Evolutionary conservation across 495 filamentous ascomycete species (phyloP).

Genomic region (Cenococcum geophilum): DNA sequence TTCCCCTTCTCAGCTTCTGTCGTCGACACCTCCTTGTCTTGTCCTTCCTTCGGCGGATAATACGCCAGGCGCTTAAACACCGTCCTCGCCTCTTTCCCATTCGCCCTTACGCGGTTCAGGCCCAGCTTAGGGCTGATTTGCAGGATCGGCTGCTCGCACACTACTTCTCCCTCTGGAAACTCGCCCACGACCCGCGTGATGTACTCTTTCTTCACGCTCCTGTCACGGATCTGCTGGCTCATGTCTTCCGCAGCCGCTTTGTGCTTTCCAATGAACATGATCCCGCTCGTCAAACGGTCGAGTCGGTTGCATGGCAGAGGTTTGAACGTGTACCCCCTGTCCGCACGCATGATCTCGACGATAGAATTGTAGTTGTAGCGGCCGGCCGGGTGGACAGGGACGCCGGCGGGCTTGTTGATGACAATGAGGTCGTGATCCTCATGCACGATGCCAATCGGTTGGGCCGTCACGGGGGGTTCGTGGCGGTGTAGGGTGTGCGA

Average conservation of each 20-base stretch:
- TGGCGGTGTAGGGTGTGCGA: slow-evolving; percentile 93
- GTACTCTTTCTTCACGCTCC: slow-evolving; percentile 89
- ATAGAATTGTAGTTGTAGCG: slow-evolving; percentile 93
- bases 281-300: slow-evolving; percentile 87
- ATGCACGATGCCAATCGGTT: slow-evolving; percentile 73
- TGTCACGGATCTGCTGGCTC: slow-evolving; percentile 58
- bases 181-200: slow-evolving; percentile 82
- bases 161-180: slow-evolving; percentile 70
- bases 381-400: slow-evolving; percentile 91
- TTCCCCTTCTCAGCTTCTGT: slow-evolving; percentile 30
- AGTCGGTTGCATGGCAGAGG: slow-evolving; percentile 87
- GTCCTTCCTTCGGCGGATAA: slow-evolving; percentile 50
- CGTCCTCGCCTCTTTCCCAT: slow-evolving; percentile 80
- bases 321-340: slow-evolving; percentile 61
- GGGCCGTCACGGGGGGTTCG: slow-evolving; percentile 82
- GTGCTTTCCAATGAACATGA: slow-evolving; percentile 95
- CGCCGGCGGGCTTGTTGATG: slow-evolving; percentile 91
- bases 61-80: slow-evolving; percentile 87
- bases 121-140: slow-evolving; percentile 92
- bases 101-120: slow-evolving; percentile 85
- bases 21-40: not conserved
- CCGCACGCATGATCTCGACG: slow-evolving; percentile 82
- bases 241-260: slow-evolving; percentile 72
- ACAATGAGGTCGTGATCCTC: slow-evolving; percentile 89
- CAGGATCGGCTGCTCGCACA: slow-evolving; percentile 91